Evolutionary conservation across 495 filamentous ascomycete genomes (phyloP), one percentile per base, ranked within the genome.

Genomic region (Apiosordaria backusii): DNA sequence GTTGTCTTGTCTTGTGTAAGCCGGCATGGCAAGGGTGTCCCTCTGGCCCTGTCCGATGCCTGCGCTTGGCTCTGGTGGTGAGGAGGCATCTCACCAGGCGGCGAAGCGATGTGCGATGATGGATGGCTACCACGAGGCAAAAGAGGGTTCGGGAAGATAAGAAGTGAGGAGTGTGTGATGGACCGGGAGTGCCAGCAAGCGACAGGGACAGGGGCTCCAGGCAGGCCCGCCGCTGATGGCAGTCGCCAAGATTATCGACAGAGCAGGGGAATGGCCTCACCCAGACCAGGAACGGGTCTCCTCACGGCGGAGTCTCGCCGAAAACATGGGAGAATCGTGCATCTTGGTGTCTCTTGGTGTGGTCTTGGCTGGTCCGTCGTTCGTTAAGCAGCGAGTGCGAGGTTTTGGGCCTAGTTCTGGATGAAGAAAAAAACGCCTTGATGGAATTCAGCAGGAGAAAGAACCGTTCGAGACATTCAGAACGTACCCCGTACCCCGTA

Each of bases 111-210:
- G 52, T 21, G 52, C 52, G 50, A 61, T 62, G 57, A 72, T 72
- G 74, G 69, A 65, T 54, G 68, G 67, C 66, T 71, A 71, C 74
- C 74, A 76, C 74, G 74, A 74, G 74, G 74, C 68, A 72, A 73
- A 71, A 74, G 65, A 75, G 72, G 74, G 74, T 76, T 76, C 74
- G 74, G 74, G 74, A 76, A 74, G 74, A 75, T 73, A 75, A 73
- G 73, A 70, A 68, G 64, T 65, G 65, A 64, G 64, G 63, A 52
- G 64, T 65, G 67, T 66, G 63, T 64, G 60, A 65, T 70, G 68
- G 65, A 65, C 72, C 70, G 72, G 74, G 74, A 70, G 65, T 75
- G 62, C 63, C 70, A 76, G 67, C 24, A 54, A 67, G 52, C 60
- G 62, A 68, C 74, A 73, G 59, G 74, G 74, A 70, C 72, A 66